Base-by-base conservation (phyloP, 176 grass and related monocot species). In the Hordeum vulgare region DNA sequence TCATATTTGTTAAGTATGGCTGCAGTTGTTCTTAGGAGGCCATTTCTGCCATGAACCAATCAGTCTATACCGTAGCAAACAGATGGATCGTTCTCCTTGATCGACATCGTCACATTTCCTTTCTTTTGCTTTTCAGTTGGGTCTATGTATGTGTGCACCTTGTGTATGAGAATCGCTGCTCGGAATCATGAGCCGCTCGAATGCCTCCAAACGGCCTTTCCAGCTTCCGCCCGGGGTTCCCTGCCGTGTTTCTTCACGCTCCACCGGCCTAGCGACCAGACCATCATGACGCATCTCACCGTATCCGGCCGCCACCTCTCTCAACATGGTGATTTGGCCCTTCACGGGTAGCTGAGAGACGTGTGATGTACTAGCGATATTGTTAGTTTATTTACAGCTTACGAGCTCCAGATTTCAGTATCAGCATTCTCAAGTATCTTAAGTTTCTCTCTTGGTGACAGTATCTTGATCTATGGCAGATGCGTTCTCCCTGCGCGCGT, bases 181-280 rank as follows among this genome's bases (percentile, higher is more conserved):
- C 8, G 26, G 61, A 73, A 88, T 91, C 60, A 89, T 72, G 76
- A 77, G 76, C 13, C 37, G 39, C 86, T 84, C 84, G 71, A 86
- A 87, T 92, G 28, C 70, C 71, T 92, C 87, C 90, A 89, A 87
- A 84, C 49, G 12, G 80, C 20, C 63, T 81, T 84, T 85, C 80
- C 27, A 86, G 65, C 26, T 80, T 84, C 83, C 66, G 47, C 45
- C 56, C 59, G 36, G 36, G 64, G 15, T 51, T 51, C 47, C 47
- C 45, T 49, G n/a, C n/a, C n/a, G n/a, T 35, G 79, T 56, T 56
- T 70, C 51, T 83, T 72, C 60, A 78, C 67, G 36, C 85, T 81
- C 59, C 74, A 66, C 77, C 89, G 41, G 60, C 74, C 76, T 81
- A 57, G 56, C 23, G 80, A 83, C 24, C 67, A 89, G 78, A 29